Evolutionary conservation across 2,329 filamentous ascomycete species (phyloP), one percentile per base, ranked within the genome.

Genomic region (Alternaria rosae): DNA sequence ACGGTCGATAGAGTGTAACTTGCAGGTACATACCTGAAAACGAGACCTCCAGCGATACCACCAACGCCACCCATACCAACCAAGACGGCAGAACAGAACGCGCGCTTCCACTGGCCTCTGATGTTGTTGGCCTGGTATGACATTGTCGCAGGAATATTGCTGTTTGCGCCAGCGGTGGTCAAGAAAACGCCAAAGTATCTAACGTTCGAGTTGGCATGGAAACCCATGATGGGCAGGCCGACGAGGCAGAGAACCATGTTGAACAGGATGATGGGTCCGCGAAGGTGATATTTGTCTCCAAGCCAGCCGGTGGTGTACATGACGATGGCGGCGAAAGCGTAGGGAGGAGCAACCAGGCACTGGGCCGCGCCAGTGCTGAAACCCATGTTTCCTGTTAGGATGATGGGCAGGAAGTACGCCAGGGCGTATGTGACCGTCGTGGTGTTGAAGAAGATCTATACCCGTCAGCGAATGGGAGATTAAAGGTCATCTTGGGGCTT

Each of bases 41-140:
- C 89, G 59, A 92, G 82, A 68, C 87, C 88, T 25, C 91, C 91
- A 1, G 87, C 87, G 65, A 95, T 95, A 32, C 92, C 92, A 38
- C 92, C 92, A 25, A 96, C 82, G 3, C 91, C 92, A 8, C 92
- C 92, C 52, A 91, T 88, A 1, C 90, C 91, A 4, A 95, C 90
- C 3, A 94, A 85, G 0, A 89, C 90, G 3, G 92, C 91, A 61
- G 88, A 91, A 76, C 88, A 90, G 69, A 95, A 89, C 1, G 92
- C 92, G 50, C 93, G 88, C 82, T 94, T 96, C 92, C 92, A 96
- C 80, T 95, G 92, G 0, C 92, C 92, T 55, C 91, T 89, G 73
- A 96, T 90, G 79, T 96, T 96, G 81, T 94, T 95, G 43, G 92
- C 91, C 81, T 94, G 92, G 81, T 92, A 95, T 0, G 91, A 86